Conservation (phyloP, 2,329 filamentous ascomycete species). For the Coniochaeta hoffmannii region DNA sequence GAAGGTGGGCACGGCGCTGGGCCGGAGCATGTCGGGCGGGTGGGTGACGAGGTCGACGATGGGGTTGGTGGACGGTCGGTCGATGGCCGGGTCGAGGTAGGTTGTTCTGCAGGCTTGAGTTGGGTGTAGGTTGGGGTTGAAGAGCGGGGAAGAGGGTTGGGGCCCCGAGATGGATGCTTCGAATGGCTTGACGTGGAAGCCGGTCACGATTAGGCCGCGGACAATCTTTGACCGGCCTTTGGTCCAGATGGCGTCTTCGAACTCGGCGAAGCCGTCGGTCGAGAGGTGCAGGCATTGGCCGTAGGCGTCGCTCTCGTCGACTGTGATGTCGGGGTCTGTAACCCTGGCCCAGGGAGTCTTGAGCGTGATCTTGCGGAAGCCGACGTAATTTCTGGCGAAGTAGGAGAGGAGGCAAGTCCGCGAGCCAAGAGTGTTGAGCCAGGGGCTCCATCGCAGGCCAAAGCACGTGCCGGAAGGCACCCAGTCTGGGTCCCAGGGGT, state of each 20-base stretch:
- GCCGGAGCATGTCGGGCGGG: conserved; percentile 22
- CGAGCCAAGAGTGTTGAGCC: conserved; percentile 28
- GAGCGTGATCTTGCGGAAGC: conserved; percentile 44
- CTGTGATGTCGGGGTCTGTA: conserved; percentile 26
- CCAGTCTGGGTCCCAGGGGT: conserved; percentile 40
- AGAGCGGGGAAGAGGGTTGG: background rate
- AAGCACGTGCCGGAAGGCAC: conserved; percentile 40
- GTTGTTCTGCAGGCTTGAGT: conserved; percentile 37
- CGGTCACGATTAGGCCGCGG: conserved; percentile 48
- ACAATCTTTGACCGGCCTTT: conserved; percentile 29
- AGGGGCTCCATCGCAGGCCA: conserved; percentile 47
- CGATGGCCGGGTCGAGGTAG: conserved; percentile 22
- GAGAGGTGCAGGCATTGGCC: conserved; percentile 43
- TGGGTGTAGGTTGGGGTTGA: conserved; percentile 24
- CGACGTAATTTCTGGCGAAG: conserved; percentile 42
- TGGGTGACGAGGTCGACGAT: conserved; percentile 43
- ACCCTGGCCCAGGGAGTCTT: conserved; percentile 25
- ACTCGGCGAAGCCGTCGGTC: conserved; percentile 46
- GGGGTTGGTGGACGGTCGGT: conserved; percentile 29
- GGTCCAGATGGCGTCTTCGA: conserved; percentile 42
- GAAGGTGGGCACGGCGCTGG: conserved; percentile 34
- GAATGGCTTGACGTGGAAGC: conserved; percentile 41
- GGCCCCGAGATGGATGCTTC: conserved; percentile 34
- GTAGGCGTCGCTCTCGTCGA: conserved; percentile 33
- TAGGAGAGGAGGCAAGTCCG: conserved; percentile 41